phyloP scores from a whole-genome alignment of 495 filamentous ascomycete genomes.

The Apiosordaria backusii region DNA sequence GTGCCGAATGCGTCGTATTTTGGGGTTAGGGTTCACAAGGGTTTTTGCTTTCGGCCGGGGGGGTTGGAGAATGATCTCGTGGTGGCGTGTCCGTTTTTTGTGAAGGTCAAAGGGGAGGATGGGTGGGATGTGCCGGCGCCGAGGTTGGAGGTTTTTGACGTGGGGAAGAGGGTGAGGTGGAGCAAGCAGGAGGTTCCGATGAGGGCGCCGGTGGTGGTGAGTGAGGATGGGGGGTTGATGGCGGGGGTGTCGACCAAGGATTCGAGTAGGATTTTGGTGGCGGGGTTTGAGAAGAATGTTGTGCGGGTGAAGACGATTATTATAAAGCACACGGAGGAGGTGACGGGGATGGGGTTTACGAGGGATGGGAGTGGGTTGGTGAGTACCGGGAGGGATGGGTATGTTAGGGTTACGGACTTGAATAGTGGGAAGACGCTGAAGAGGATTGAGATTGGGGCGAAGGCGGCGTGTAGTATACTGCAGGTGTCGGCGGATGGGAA shows the following conservation, averaged over 20 bases:
- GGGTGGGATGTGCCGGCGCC: neutral
- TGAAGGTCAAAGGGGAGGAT: neutral
- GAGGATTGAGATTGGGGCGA: conserved; percentile 23
- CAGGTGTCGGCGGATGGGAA: conserved; percentile 24
- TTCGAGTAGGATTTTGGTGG: conserved; percentile 15
- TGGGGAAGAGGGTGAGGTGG: conserved; percentile 1
- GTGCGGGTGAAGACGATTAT: conserved; percentile 5
- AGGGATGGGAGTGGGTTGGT: conserved; percentile 21
- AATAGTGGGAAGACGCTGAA: conserved; percentile 22
- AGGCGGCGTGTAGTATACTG: conserved; percentile 17
- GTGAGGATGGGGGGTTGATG: conserved; percentile 14
- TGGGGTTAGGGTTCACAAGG: neutral
- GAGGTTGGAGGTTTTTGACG: conserved; percentile 19
- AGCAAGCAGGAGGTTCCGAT: conserved; percentile 14
- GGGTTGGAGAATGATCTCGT: neutral
- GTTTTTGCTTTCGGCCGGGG: conserved; percentile 7
- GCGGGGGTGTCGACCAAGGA: conserved; percentile 16
- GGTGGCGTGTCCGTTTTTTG: conserved; percentile 12
- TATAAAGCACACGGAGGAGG: conserved; percentile 18
- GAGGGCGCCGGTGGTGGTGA: conserved; percentile 21
- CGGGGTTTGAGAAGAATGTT: neutral
- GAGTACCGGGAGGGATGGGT: conserved; percentile 26
- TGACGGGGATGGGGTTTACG: conserved; percentile 26
- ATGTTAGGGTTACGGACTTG: conserved; percentile 23
- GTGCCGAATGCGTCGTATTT: neutral